Percentiles rank a stretch among this genome's conserved stretches.
phyloP scores from a whole-genome alignment of 345 rosid genomes.

The Eucalyptus virginea region DNA sequence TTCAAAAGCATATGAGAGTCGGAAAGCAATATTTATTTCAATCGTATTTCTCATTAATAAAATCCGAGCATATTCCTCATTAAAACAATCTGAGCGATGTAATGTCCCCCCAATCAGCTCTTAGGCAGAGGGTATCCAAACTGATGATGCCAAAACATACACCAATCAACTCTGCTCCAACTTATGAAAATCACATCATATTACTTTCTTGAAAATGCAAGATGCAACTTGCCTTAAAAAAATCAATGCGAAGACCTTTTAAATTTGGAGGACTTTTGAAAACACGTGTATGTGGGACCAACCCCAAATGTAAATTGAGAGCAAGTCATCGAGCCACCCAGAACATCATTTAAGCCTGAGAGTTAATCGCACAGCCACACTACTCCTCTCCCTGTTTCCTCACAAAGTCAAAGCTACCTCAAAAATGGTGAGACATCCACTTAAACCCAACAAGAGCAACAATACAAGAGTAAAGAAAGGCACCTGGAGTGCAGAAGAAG shows the following conservation, averaged over 20 bases:
- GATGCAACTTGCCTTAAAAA: neutral
- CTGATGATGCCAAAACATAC: neutral
- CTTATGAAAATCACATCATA: neutral
- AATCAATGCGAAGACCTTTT: neutral
- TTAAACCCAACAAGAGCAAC: neutral
- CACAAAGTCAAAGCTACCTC: neutral
- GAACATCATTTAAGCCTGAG: neutral
- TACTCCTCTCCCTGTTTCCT: neutral
- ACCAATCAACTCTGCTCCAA: neutral
- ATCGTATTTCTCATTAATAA: neutral
- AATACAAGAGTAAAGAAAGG: neutral
- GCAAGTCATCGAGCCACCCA: neutral
- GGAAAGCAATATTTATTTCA: neutral
- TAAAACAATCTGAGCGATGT: neutral
- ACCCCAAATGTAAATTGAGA: neutral
- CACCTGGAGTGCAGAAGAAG: neutral
- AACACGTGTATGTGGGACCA: neutral
- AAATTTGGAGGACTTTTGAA: neutral
- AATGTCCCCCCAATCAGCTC: neutral
- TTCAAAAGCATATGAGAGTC: neutral
- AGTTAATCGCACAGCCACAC: neutral
- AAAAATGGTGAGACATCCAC: neutral
- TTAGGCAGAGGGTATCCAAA: neutral
- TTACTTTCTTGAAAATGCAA: neutral
- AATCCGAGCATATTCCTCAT: neutral